A percentile compares a stretch with the other conserved stretches of the same genome.
Conservation (phyloP, 1,139 yeast species). For the Scheffersomyces quercinus region DNA sequence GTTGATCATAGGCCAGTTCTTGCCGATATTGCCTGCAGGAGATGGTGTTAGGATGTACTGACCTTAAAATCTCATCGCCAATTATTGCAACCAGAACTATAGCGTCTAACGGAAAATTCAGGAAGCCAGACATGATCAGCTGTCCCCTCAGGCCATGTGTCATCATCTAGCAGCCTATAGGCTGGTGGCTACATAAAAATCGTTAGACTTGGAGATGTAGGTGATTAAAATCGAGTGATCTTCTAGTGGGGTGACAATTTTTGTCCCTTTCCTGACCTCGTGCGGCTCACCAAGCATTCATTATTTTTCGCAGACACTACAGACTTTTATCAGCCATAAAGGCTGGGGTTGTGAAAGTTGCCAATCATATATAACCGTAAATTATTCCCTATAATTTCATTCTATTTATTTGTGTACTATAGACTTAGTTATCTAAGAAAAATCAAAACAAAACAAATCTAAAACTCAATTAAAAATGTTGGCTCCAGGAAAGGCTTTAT, state of each 20-base stretch:
- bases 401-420: not conserved
- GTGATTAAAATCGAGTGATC: not conserved
- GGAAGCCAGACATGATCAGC: too few relatives aligned
- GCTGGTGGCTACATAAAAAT: too few relatives aligned
- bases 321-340: not conserved
- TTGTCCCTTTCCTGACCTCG: not conserved
- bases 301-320: not conserved
- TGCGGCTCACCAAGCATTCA: too few relatives aligned
- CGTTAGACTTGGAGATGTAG: too few relatives aligned
- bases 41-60: constrained; percentile 39
- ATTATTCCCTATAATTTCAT: too few relatives aligned
- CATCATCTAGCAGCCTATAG: too few relatives aligned
- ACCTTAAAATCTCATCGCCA: not conserved
- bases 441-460: not conserved
- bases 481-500: constrained; percentile 27
- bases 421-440: not conserved
- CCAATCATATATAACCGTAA: too few relatives aligned
- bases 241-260: not conserved
- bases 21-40: constrained; percentile 46
- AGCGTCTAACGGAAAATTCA: too few relatives aligned
- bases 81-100: too few relatives aligned
- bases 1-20: constrained; percentile 48
- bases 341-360: too few relatives aligned
- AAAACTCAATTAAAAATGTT: constrained; percentile 4
- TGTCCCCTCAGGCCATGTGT: too few relatives aligned